A percentile compares a stretch with the other conserved stretches of the same genome.
These are phyloP conservation scores for Neodidymelliopsis sp. DNA, from an alignment of 2,329 filamentous ascomycete genomes.

Conservation along the genomic window DNA sequence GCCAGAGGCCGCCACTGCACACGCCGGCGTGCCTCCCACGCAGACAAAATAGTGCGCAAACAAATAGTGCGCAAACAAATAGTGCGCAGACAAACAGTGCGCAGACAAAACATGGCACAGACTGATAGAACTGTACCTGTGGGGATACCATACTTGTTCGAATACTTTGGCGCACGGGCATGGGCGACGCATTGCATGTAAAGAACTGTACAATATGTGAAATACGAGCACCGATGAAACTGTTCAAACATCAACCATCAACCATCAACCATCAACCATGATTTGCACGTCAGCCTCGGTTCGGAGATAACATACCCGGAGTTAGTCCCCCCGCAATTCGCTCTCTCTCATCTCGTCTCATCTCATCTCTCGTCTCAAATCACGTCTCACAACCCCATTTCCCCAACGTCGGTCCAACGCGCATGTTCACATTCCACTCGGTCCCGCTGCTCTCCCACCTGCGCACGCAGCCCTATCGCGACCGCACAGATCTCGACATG, in stretches of 20 bases:
- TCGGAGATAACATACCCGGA: neutral
- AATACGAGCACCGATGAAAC: neutral
- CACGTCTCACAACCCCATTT: neutral
- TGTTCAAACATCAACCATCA: no score
- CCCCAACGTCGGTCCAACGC: neutral
- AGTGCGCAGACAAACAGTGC: no score
- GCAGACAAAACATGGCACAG: no score
- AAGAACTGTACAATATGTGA: slow-evolving; percentile 16
- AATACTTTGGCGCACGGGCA: slow-evolving; percentile 8
- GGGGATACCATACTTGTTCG: no score
- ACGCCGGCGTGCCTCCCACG: slow-evolving; percentile 20
- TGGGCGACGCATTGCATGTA: neutral
- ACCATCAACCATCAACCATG: neutral
- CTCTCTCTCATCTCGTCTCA: no score
- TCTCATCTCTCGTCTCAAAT: neutral
- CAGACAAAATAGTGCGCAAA: slow-evolving; percentile 24
- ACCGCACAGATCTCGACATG: no score
- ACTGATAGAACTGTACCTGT: no score
- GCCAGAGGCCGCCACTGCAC: slow-evolving; percentile 25
- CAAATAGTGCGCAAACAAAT: no score
- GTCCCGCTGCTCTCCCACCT: slow-evolving; percentile 6
- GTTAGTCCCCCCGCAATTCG: neutral
- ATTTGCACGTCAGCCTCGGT: neutral
- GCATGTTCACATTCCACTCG: slow-evolving; percentile 17
- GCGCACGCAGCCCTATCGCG: slow-evolving; percentile 5